Base-by-base conservation (phyloP, 2,329 filamentous ascomycete genomes). In the Venturiaceae sp. region DNA sequence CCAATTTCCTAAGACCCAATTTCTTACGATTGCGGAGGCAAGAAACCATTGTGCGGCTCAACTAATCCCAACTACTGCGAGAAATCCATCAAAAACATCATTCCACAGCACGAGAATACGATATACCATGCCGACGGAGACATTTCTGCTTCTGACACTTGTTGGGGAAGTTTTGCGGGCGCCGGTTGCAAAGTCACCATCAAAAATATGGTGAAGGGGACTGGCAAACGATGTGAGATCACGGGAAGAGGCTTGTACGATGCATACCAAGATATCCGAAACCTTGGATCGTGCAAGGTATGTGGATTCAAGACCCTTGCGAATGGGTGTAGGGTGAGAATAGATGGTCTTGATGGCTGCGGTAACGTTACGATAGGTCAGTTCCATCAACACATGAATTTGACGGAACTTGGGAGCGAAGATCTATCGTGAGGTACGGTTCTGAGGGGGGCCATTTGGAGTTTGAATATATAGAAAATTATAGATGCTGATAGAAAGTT, bases 181-280 rank as follows among this genome's bases (percentile, higher is more conserved):
- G 7, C 7, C 19, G 46, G 46, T 28, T 52, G 46, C 13, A 52
- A 23, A 21, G 46, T 52, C 1, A 28, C 6, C 14, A 28, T 52
- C n/a, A 14, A 23, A 19, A 23, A 23, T 3, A 47, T 19, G 26
- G 44, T 19, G 4, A 30, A 54, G 26, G n/a, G 13, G n/a, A n/a
- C n/a, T 44, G 37, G 54, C 36, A 57, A 28, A 19, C 16, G 16
- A 16, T 57, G 54, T 46, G n/a, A 26, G 9, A 46, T 46, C 19
- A 16, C 5, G 13, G 54, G 54, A 2, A 9, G 4, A 6, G 54
- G 6, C 5, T n/a, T 57, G 34, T 55, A 23, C 34, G 14, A 44
- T 14, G 32, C 54, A n/a, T 57, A 57, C 30, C 36, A 57, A 47
- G 54, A 57, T 26, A 57, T 57, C 33, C 19, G 26, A 19, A 46